These are phyloP conservation scores for Xylaria sp. DNA, from an alignment of 2,329 filamentous ascomycete genomes.

Conservation along the genomic window DNA sequence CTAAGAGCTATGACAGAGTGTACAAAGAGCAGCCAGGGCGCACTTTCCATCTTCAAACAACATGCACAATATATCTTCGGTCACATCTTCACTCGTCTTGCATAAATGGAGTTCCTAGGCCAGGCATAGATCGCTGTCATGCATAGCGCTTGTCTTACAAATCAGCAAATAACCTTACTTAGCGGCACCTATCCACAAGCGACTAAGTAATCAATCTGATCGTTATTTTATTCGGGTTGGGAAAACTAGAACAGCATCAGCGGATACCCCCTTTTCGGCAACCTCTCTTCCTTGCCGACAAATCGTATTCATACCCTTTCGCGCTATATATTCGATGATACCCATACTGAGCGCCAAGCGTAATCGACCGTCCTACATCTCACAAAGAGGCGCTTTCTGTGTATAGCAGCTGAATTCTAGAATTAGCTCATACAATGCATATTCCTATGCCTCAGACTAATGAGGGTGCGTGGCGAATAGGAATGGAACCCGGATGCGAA, in stretches of 20 bases:
- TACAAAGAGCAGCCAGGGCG: neutral
- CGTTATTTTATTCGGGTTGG: neutral
- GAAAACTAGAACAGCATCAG: neutral
- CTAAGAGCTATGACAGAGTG: neutral
- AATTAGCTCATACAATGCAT: neutral
- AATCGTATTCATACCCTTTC: conserved; percentile 6
- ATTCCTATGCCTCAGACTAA: neutral
- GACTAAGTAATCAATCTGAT: conserved; percentile 5
- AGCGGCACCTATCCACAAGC: neutral
- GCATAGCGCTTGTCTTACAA: conserved; percentile 31
- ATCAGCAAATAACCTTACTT: conserved; percentile 3
- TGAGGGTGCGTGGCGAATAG: no score
- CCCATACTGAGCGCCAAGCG: conserved; percentile 6
- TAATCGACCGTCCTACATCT: neutral
- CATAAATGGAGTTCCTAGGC: conserved; percentile 32
- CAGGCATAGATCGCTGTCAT: conserved; percentile 24
- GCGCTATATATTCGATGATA: conserved; percentile 23
- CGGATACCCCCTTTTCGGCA: neutral
- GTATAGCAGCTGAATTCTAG: neutral
- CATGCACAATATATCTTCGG: neutral
- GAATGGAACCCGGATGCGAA: neutral
- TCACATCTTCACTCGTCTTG: conserved; percentile 7
- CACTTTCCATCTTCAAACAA: neutral
- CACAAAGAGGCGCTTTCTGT: neutral
- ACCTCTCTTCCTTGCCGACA: neutral